Conservation (phyloP, 1,284 basidiomycete genomes). For the Cystobasidium pallidum region DNA sequence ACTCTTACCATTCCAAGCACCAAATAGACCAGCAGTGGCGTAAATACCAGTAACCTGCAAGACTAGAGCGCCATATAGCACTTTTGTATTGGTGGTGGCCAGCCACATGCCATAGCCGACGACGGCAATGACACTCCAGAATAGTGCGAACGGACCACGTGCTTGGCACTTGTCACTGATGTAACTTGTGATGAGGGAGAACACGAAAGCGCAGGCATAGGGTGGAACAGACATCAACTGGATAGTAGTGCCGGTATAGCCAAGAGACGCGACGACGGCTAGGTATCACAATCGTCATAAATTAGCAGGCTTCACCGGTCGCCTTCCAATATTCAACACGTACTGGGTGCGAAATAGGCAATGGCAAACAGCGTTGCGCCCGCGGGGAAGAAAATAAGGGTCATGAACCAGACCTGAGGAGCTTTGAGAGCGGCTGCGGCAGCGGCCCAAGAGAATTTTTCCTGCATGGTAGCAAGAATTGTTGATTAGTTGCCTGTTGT, state of each 20-base stretch:
- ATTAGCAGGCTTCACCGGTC: constrained; percentile 4
- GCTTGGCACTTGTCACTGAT: constrained; percentile 48
- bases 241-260: constrained; percentile 44
- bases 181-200: constrained; percentile 48
- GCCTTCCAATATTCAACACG: not conserved
- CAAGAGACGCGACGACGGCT: constrained; percentile 45
- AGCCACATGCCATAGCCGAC: constrained; percentile 56
- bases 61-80: constrained; percentile 55
- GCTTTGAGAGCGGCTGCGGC: constrained; percentile 31
- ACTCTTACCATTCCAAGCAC: constrained; percentile 37
- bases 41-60: constrained; percentile 56
- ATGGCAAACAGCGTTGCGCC: constrained; percentile 45
- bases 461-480: constrained; percentile 12
- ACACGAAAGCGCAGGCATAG: constrained; percentile 46
- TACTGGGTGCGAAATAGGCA: constrained; percentile 45
- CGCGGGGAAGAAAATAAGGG: constrained; percentile 45
- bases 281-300: not conserved
- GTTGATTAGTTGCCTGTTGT: not conserved
- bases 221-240: constrained; percentile 49
- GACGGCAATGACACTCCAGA: constrained; percentile 47
- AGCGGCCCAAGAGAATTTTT: constrained; percentile 46
- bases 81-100: constrained; percentile 49
- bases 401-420: constrained; percentile 48
- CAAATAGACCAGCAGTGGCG: constrained; percentile 46
- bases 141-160: constrained; percentile 49